Evolutionary conservation across 345 rosid species (phyloP), one percentile per base, ranked within the genome.

Genomic region (Turritis glabra): DNA sequence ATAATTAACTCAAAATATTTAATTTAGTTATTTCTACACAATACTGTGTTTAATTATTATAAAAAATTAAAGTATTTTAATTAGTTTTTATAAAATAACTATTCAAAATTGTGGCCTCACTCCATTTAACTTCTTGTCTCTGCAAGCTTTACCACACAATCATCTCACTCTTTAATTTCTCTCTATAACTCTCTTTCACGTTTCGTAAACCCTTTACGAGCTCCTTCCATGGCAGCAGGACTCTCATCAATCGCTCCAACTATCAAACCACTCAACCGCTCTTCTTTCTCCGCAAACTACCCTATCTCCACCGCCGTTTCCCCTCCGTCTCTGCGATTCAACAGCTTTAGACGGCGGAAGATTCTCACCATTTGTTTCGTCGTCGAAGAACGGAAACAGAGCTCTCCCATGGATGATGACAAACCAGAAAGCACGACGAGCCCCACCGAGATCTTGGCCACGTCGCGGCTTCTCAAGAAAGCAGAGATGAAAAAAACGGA

Each of bases 401-500:
- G 25, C 54, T 62, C 25, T 46, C 74, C 57, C 4, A 70, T 58
- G 74, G 74, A 57, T 6, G 46, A 38, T 11, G 64, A 57, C n/a
- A 46, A 7, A 43, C 5, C 56, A 4, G 67, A 41, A 65, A 61
- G 19, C 37, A 69, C 51, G 1, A 74, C 26, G 6, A 62, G 46
- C 25, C 29, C 55, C 44, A 47, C 32, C 47, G 75, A 53, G 17
- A 21, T 14, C 53, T 17, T 48, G 71, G 61, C 60, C 44, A 65
- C 62, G 59, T 84, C 86, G 77, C 51, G 75, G 81, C 44, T 82
- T 75, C 74, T 27, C 40, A 11, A 84, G 85, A 80, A 78, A 51
- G 52, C 67, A 8, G 85, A 82, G 7, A 84, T 84, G 79, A 90
- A 87, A 81, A 83, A 65, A 75, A 83, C 87, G 9, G 91, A 92